phyloP scores from a whole-genome alignment of 2,329 filamentous ascomycete species.

The Fusarium papillatum region DNA sequence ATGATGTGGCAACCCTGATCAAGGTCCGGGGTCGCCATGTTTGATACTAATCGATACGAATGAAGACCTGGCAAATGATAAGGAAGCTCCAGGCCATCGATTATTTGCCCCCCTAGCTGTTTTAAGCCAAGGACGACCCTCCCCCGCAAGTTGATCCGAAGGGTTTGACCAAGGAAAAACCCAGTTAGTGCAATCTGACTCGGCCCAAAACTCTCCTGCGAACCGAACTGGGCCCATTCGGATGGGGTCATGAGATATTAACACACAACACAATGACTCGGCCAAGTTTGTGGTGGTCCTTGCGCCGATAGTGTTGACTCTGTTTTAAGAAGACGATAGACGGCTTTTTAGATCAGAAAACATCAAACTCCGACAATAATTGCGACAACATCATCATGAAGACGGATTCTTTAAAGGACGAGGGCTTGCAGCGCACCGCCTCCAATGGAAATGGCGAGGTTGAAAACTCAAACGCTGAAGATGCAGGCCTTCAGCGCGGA shows the following conservation, averaged over 20 bases:
- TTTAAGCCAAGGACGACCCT: neutral
- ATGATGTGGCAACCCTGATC: neutral
- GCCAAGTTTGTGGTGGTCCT: neutral
- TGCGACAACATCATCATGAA: neutral
- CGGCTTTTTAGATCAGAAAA: neutral
- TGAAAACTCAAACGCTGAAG: neutral
- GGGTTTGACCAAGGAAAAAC: neutral
- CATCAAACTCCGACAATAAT: neutral
- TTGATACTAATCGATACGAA: neutral
- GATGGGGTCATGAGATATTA: neutral
- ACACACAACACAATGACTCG: neutral
- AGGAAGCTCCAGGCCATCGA: neutral
- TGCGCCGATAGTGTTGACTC: neutral
- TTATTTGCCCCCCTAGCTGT: neutral
- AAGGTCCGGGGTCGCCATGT: neutral
- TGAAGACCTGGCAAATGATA: neutral
- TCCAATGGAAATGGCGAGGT: neutral
- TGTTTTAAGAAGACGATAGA: neutral
- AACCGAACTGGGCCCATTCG: neutral
- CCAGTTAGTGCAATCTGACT: neutral
- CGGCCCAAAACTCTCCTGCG: neutral
- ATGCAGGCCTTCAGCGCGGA: slow-evolving; percentile 4
- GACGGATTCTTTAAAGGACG: neutral
- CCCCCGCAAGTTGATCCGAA: neutral
- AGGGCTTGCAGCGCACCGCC: neutral